A percentile compares a stretch with the other conserved stretches of the same genome.
Evolutionary conservation across 2,329 filamentous ascomycete species (phyloP).

Genomic region (Penicillium sp.): DNA sequence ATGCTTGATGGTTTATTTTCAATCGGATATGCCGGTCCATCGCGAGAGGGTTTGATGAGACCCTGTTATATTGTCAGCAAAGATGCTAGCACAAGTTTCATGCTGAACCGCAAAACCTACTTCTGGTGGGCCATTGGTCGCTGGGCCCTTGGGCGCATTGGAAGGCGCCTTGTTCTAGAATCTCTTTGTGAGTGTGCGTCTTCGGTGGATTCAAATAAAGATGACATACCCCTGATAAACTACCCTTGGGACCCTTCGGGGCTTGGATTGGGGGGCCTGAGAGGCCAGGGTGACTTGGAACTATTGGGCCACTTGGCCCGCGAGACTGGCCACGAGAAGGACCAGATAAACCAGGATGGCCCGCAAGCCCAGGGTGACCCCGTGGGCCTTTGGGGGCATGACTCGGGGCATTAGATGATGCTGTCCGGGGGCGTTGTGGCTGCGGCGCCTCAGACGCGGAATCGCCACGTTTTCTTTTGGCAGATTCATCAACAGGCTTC

Average conservation of each 20-base stretch:
- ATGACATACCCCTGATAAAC: constrained; percentile 4
- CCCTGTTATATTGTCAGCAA: constrained; percentile 33
- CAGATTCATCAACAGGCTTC: constrained; percentile 15
- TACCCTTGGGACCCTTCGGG: constrained; percentile 18
- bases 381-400: constrained; percentile 23
- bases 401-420: constrained; percentile 23
- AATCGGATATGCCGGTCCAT: constrained; percentile 35
- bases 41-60: constrained; percentile 43
- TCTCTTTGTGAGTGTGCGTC: not conserved
- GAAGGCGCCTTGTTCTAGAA: not conserved
- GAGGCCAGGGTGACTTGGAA: not conserved
- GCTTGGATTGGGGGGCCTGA: constrained; percentile 11
- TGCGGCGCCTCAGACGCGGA: constrained; percentile 27
- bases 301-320: not conserved
- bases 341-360: constrained; percentile 2
- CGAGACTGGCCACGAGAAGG: not conserved
- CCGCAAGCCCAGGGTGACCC: not conserved
- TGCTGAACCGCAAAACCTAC: constrained; percentile 12
- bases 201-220: not conserved
- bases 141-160: constrained; percentile 20
- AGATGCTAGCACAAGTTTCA: constrained; percentile 15
- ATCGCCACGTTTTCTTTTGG: constrained; percentile 39
- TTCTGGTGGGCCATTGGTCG: constrained; percentile 11
- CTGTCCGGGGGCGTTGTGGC: constrained; percentile 30
- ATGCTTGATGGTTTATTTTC: constrained; percentile 15